These are phyloP conservation scores for Neurospora sp. DNA, from an alignment of 495 filamentous ascomycete species.

Conservation along the genomic window DNA sequence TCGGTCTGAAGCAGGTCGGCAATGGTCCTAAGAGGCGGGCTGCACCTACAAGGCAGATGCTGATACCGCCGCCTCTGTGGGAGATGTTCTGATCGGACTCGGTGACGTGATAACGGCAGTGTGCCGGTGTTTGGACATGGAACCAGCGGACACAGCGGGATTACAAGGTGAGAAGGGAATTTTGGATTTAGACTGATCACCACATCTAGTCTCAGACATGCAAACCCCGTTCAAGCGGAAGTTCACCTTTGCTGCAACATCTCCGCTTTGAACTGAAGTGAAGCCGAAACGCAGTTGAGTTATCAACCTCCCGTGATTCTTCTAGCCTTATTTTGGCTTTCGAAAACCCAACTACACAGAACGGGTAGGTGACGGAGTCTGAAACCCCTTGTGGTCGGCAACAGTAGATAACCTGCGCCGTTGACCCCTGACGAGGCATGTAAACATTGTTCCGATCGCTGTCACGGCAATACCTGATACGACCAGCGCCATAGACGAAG, in stretches of 20 bases:
- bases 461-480: neutral
- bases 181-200: neutral
- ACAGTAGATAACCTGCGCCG: neutral
- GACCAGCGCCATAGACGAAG: neutral
- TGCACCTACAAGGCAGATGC: neutral
- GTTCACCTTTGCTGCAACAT: neutral
- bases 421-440: neutral
- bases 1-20: conserved; percentile 53
- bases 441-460: neutral
- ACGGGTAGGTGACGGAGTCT: neutral
- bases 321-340: neutral
- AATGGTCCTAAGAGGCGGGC: conserved; percentile 7
- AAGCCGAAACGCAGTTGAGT: neutral
- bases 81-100: conserved; percentile 18
- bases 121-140: neutral
- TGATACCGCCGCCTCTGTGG: conserved; percentile 22
- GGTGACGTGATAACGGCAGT: neutral
- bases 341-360: neutral
- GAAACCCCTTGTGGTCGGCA: neutral
- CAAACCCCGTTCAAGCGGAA: neutral
- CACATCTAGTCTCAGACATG: neutral
- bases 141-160: neutral
- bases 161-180: neutral
- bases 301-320: neutral
- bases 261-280: neutral